Evolutionary conservation across 2,329 filamentous ascomycete genomes (phyloP).

Genomic region (Dothistroma pini): DNA sequence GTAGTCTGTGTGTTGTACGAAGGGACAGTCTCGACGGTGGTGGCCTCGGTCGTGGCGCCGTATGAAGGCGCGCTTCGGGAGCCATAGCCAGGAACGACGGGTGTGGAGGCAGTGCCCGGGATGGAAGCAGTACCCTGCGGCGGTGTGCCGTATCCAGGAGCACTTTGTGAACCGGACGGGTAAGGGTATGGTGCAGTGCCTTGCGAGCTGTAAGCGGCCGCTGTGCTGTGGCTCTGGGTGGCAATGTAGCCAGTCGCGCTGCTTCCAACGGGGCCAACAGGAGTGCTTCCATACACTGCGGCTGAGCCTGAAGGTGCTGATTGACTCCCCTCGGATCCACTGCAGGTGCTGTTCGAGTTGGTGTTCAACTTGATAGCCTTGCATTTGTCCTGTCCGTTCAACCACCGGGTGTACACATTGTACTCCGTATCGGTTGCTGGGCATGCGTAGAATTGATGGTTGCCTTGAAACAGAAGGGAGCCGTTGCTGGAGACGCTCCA

Average conservation of each 20-base stretch:
- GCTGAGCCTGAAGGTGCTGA: neutral
- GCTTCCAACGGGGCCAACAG: slow-evolving; percentile 7
- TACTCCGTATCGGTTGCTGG: slow-evolving; percentile 16
- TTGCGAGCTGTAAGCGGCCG: neutral
- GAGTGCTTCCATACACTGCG: neutral
- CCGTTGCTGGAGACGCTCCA: slow-evolving; percentile 17
- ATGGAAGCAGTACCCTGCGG: neutral
- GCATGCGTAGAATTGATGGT: slow-evolving; percentile 20
- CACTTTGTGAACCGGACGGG: neutral
- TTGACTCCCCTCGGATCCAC: neutral
- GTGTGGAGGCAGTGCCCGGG: slow-evolving; percentile 4
- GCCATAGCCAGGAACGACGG: slow-evolving; percentile 8
- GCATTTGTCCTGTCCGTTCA: slow-evolving; percentile 18
- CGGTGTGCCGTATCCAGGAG: slow-evolving; percentile 3
- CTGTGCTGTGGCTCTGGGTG: neutral
- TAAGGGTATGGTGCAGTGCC: slow-evolving; percentile 1
- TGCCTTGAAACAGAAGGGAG: slow-evolving; percentile 15
- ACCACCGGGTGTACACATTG: slow-evolving; percentile 18
- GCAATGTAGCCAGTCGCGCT: slow-evolving; percentile 6
- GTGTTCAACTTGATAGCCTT: slow-evolving; percentile 17
- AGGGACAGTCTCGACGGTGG: neutral
- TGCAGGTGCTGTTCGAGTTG: slow-evolving; percentile 12
- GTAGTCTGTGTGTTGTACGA: slow-evolving; percentile 1
- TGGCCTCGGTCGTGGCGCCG: neutral
- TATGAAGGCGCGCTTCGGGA: neutral